Evolutionary conservation across 345 rosid genomes (phyloP).

Genomic region (Boechera divaricarpa): DNA sequence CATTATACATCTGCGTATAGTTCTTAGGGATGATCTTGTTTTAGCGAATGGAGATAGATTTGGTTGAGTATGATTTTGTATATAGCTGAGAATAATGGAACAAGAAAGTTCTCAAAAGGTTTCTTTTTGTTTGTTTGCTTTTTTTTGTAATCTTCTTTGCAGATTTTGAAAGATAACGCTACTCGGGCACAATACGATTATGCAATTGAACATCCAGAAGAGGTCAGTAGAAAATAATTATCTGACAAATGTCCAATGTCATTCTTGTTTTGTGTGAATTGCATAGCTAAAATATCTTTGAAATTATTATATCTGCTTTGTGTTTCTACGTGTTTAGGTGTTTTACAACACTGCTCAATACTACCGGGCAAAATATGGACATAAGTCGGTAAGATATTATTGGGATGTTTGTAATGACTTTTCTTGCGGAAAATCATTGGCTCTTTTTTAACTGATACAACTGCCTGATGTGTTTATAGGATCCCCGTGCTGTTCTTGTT

Average conservation of each 20-base stretch:
- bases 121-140: neutral
- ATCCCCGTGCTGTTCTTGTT: conserved; percentile 84
- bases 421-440: neutral
- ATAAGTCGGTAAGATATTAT: conserved; percentile 76
- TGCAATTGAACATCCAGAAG: conserved; percentile 94
- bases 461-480: conserved; percentile 54
- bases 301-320: neutral
- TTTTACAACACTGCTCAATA: conserved; percentile 94
- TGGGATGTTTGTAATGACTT: neutral
- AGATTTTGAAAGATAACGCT: conserved; percentile 97
- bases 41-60: neutral
- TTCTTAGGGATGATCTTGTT: conserved; percentile 11
- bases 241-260: neutral
- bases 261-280: conserved; percentile 16
- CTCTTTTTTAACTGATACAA: neutral
- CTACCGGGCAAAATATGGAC: conserved; percentile 89
- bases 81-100: neutral
- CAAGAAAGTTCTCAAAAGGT: neutral
- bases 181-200: conserved; percentile 94
- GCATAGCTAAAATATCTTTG: neutral
- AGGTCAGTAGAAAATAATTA: conserved; percentile 54
- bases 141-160: conserved; percentile 29
- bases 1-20: neutral
- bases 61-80: conserved; percentile 9
- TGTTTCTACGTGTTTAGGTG: conserved; percentile 53